Percentiles rank a stretch among this genome's conserved stretches.
These are phyloP conservation scores for Fragilaria crotonensis DNA, from an alignment of 108 stramenopile species.

Conservation along the genomic window DNA sequence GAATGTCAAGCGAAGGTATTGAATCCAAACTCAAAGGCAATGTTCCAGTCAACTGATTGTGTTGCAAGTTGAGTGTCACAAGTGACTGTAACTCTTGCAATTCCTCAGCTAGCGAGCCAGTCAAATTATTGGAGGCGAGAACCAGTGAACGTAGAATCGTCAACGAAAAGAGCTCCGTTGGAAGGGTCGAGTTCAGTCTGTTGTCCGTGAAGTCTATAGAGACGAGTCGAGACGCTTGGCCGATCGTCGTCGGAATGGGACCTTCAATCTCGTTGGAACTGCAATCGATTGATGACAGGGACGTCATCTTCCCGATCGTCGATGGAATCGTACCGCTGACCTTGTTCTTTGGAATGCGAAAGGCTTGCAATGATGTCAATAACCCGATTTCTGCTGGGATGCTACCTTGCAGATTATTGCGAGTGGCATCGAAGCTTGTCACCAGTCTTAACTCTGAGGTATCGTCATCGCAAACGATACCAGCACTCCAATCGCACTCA, in stretches of 20 bases:
- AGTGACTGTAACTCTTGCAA: not conserved
- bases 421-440: slow-evolving; percentile 8
- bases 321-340: slow-evolving; percentile 11
- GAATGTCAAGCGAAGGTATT: not conserved
- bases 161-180: slow-evolving; percentile 20
- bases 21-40: slow-evolving; percentile 4
- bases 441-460: not conserved
- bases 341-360: not conserved
- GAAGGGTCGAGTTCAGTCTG: slow-evolving; percentile 26
- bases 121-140: slow-evolving; percentile 8
- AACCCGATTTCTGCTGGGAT: slow-evolving; percentile 2
- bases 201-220: slow-evolving; percentile 5
- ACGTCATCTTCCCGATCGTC: slow-evolving; percentile 21
- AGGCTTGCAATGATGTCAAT: not conserved
- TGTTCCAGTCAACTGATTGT: slow-evolving; percentile 35
- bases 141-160: not conserved
- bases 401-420: not conserved
- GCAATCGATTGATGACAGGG: slow-evolving; percentile 27
- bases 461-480: not conserved
- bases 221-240: slow-evolving; percentile 17
- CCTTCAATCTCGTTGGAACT: slow-evolving; percentile 25
- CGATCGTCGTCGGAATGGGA: slow-evolving; percentile 30
- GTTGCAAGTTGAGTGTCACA: slow-evolving; percentile 21
- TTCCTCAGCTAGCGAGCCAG: slow-evolving; percentile 9
- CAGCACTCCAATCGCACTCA: not conserved